Base-by-base conservation (phyloP, 345 rosid genomes). In the Acer negundo region DNA sequence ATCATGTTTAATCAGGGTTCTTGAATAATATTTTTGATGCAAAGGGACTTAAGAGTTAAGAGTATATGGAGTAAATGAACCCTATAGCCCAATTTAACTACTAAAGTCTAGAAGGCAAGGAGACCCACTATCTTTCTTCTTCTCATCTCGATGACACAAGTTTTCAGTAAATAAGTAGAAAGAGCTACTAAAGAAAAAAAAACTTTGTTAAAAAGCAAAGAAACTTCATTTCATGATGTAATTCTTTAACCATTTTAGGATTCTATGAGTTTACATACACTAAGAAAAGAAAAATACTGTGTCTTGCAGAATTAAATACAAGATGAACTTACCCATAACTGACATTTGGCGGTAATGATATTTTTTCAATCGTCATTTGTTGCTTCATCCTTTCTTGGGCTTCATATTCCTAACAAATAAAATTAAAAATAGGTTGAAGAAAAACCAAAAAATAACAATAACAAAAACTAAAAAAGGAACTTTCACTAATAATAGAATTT, bases 321-420 rank as follows among this genome's bases (percentile, higher is more conserved):
- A 59, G 7, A 44, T 51, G 63, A 56, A 87, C 93, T 84, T 84
- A 94, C 97, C 81, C 89, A 82, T 91, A 84, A 80, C 95, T 88
- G 77, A 90, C 77, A 81, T 89, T 87, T 62, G 91, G 87, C 24
- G 92, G 87, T 73, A 94, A 75, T 44, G 91, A 80, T 79, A 86
- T 82, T 62, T 90, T 89, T 70, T 91, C 95, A 71, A 94, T 84
- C 6, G 80, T 79, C 69, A 77, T 73, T 79, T 89, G 93, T 78
- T 89, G 97, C 82, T 87, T 94, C 82, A 81, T 82, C 87, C 93
- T 89, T 82, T 90, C 95, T 59, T 89, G 87, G 80, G 86, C 85
- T 88, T 96, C 97, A 84, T 86, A 94, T 35, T 89, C 94, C 97
- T 96, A 77, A 82, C 6, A 20, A 55, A 59, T 35, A 56, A 66